A percentile compares a stretch with the other conserved stretches of the same genome.
Evolutionary conservation across 768 basidiomycete species (phyloP).

Genomic region (Rhizopogon salebrosus): DNA sequence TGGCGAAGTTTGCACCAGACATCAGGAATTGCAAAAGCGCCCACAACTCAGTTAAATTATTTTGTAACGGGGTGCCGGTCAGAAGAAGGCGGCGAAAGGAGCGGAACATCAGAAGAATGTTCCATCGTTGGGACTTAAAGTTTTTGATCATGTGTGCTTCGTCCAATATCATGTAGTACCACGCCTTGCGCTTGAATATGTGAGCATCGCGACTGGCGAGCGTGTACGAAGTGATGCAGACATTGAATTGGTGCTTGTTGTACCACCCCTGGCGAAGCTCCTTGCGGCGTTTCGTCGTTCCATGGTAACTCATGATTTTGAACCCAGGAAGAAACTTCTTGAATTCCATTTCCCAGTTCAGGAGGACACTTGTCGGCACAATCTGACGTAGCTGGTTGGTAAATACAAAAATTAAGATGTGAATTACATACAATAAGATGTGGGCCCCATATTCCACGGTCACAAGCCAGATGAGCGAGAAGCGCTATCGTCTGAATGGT

Average conservation of each 20-base stretch:
- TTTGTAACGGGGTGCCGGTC: constrained; percentile 95
- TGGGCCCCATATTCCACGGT: constrained; percentile 87
- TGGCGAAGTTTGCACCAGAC: constrained; percentile 84
- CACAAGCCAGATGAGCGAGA: constrained; percentile 87
- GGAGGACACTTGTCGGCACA: constrained; percentile 86
- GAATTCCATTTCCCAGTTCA: constrained; percentile 98
- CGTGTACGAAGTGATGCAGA: constrained; percentile 92
- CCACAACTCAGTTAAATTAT: constrained; percentile 96
- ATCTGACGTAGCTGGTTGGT: constrained; percentile 42
- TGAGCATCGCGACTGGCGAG: constrained; percentile 88
- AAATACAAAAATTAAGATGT: not conserved
- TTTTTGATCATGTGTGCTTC: constrained; percentile 99
- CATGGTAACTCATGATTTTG: constrained; percentile 85
- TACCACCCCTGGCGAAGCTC: constrained; percentile 90
- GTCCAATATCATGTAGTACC: constrained; percentile 96
- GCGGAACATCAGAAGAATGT: constrained; percentile 82
- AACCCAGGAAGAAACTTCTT: constrained; percentile 92
- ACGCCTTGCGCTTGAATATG: constrained; percentile 86
- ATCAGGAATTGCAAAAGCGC: constrained; percentile 92
- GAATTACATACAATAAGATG: constrained; percentile 69
- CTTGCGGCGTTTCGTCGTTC: constrained; percentile 81
- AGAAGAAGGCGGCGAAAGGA: constrained; percentile 82
- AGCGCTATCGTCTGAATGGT: constrained; percentile 96
- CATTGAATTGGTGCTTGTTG: constrained; percentile 85
- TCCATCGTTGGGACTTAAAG: constrained; percentile 92